Conservation (phyloP, 495 filamentous ascomycete species). For the Podospora pseudoanserina region DNA sequence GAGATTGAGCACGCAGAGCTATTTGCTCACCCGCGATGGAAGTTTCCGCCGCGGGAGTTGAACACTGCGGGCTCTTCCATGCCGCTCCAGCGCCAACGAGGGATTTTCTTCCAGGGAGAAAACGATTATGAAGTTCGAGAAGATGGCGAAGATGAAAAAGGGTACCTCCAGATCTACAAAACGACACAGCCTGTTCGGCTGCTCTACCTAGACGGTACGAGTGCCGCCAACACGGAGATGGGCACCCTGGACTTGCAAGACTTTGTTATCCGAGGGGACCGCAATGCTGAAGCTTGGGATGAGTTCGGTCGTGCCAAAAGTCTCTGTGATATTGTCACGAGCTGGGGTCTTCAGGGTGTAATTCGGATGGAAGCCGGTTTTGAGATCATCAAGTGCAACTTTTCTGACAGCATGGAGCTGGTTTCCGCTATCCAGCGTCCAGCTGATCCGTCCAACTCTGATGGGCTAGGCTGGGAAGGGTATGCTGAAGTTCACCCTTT, state of each 20-base stretch:
- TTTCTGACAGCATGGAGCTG: constrained; percentile 34
- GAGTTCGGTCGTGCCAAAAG: constrained; percentile 47
- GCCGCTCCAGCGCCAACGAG: constrained; percentile 1
- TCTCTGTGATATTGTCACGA: constrained; percentile 48
- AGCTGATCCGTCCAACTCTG: not conserved
- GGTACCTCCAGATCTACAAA: constrained; percentile 49
- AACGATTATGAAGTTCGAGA: not conserved
- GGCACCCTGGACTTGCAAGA: constrained; percentile 63
- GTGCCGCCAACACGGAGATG: constrained; percentile 54
- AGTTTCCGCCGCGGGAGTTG: not conserved
- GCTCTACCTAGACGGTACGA: constrained; percentile 61
- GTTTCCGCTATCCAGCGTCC: constrained; percentile 19
- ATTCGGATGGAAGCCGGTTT: constrained; percentile 68
- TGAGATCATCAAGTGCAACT: constrained; percentile 66
- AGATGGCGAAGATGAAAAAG: not conserved
- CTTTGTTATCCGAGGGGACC: constrained; percentile 39
- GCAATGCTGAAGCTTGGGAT: not conserved
- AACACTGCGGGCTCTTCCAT: not conserved
- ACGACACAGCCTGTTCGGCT: constrained; percentile 49
- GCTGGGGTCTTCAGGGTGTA: constrained; percentile 58
- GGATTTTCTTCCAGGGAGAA: not conserved
- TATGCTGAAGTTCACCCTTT: constrained; percentile 13
- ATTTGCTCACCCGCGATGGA: constrained; percentile 41
- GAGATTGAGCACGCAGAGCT: constrained; percentile 64
- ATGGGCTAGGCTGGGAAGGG: not conserved